Percentiles rank a stretch among this genome's conserved stretches.
Evolutionary conservation across 768 basidiomycete genomes (phyloP).

Genomic region (Neoboletus brunneissimus): DNA sequence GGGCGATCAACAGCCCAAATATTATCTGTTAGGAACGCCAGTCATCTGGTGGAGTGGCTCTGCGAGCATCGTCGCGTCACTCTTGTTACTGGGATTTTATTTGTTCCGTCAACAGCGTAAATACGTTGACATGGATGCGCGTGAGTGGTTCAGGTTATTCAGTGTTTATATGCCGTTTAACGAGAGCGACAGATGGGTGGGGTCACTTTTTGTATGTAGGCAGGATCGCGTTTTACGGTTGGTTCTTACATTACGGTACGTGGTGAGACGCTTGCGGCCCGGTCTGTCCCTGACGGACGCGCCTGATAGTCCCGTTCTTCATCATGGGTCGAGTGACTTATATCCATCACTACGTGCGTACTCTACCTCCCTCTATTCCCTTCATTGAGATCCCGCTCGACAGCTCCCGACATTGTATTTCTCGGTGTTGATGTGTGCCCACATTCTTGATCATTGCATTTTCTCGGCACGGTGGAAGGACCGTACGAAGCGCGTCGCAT

Average conservation of each 20-base stretch:
- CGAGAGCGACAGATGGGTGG: constrained; percentile 66
- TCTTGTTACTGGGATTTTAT: constrained; percentile 61
- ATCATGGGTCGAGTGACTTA: constrained; percentile 98
- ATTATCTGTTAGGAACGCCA: constrained; percentile 91
- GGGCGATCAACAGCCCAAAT: constrained; percentile 85
- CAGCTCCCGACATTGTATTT: constrained; percentile 97
- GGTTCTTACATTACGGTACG: constrained; percentile 88
- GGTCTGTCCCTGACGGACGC: neutral
- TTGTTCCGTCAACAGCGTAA: constrained; percentile 81
- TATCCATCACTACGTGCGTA: constrained; percentile 89
- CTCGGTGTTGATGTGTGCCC: constrained; percentile 86
- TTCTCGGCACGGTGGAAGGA: constrained; percentile 70
- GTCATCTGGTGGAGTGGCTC: constrained; percentile 87
- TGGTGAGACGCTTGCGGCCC: neutral
- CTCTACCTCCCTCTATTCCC: neutral
- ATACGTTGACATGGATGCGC: constrained; percentile 86
- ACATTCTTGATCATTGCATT: constrained; percentile 89
- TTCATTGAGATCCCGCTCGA: neutral
- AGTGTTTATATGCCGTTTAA: constrained; percentile 6
- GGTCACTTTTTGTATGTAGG: constrained; percentile 91
- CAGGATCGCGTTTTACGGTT: constrained; percentile 89
- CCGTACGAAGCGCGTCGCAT: constrained; percentile 68
- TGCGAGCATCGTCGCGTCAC: constrained; percentile 55
- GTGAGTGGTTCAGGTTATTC: constrained; percentile 43
- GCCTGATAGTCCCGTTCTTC: constrained; percentile 78